Conservation (phyloP, 192 early-diverging fungal genomes). For the Podila horticola region DNA sequence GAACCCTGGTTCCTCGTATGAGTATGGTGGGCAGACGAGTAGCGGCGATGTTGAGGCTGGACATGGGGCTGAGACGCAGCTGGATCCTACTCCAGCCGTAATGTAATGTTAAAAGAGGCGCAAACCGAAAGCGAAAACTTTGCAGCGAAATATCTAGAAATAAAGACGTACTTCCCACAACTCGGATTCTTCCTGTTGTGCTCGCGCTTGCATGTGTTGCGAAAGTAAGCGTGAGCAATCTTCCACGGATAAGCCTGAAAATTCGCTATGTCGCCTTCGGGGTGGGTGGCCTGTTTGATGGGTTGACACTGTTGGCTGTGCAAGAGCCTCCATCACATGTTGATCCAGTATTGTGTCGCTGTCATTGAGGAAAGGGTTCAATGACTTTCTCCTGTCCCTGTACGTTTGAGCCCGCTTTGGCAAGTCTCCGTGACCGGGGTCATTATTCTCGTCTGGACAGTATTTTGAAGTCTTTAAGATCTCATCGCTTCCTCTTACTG, state of each 20-base stretch:
- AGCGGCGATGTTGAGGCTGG: constrained; percentile 6
- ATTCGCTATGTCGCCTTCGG: constrained; percentile 25
- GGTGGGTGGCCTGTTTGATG: neutral
- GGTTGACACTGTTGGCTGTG: neutral
- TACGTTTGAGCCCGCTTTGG: neutral
- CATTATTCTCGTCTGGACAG: constrained; percentile 1
- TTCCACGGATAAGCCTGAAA: constrained; percentile 35
- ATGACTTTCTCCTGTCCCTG: neutral
- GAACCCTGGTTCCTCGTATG: neutral
- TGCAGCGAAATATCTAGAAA: neutral
- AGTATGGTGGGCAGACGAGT: neutral
- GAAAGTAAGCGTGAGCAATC: constrained; percentile 20
- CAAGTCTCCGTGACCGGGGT: neutral
- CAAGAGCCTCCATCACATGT: neutral
- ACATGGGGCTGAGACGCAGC: neutral
- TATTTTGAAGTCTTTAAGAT: constrained; percentile 28
- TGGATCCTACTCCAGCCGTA: neutral
- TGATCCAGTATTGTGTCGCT: neutral
- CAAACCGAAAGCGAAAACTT: neutral
- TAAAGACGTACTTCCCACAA: neutral
- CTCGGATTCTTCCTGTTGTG: neutral
- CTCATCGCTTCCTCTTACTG: neutral
- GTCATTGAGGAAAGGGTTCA: neutral
- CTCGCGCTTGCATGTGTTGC: constrained; percentile 10
- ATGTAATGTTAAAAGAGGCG: neutral